Base-by-base conservation (phyloP, 73 alveolate genomes). In the Tetrahymena thermophila region DNA sequence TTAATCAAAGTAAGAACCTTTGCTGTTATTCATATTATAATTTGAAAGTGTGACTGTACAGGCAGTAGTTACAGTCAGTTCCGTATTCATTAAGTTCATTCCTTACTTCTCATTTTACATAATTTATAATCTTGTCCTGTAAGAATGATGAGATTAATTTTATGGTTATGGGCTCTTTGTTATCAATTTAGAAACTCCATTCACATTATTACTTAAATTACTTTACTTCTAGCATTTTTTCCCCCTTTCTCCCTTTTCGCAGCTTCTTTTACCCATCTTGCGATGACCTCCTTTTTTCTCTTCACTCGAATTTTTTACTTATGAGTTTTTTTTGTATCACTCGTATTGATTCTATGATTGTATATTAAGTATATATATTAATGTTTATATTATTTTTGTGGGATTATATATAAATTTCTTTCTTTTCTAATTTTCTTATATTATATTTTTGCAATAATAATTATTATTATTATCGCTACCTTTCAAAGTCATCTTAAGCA, bases 231-330 rank as follows among this genome's bases (percentile, higher is more conserved):
- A 31, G 89, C 89, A 71, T 71, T 71, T 71, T 71, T 71, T 71
- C 37, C 89, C 89, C 89, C 89, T 71, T 71, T 71, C 89, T 71
- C 89, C 89, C 89, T 71, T 71, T 71, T 71, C 89, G 31, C 89
- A 71, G 89, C 89, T 71, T n/a, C n/a, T 71, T 71, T 71, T 71
- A 71, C 89, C 89, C 89, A 71, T 71, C 89, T 71, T 28, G 89
- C 35, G 89, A 71, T 71, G 35, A 71, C 89, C 89, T 71, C 89
- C 89, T 71, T 71, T 71, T 71, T 23, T 71, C 11, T n/a, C 17
- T 71, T 50, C 83, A 50, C 83, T 50, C 83, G 37, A 28, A 28
- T 71, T 25, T 71, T 71, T 71, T n/a, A 28, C 89, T 17, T 71
- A 71, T 5, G 35, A 71, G 37, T n/a, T 28, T 28, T 71, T 71